A percentile compares a stretch with the other conserved stretches of the same genome.
Conservation (phyloP, 2,329 filamentous ascomycete species). For the Scedosporium dehoogii region DNA sequence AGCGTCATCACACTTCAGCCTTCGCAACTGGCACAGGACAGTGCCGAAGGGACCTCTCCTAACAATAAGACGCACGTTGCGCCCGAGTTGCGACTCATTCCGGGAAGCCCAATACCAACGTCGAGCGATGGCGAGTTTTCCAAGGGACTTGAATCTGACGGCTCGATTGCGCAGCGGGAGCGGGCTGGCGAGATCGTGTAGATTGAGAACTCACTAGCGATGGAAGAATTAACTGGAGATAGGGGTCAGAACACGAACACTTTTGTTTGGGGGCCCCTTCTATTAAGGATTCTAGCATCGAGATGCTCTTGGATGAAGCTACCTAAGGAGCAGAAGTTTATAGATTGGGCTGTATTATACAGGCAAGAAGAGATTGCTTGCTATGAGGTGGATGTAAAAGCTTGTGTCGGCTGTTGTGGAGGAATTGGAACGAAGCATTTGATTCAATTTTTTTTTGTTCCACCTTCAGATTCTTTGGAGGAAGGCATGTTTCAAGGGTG, state of each 20-base stretch:
- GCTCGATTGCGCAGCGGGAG: background rate
- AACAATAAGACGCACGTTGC: constrained; percentile 16
- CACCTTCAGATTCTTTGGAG: too few relatives aligned
- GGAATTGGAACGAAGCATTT: too few relatives aligned
- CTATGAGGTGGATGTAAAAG: background rate
- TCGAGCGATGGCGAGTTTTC: constrained; percentile 14
- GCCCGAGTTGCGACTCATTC: constrained; percentile 37
- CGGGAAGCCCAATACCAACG: constrained; percentile 33
- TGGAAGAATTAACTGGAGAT: too few relatives aligned
- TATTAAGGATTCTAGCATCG: too few relatives aligned
- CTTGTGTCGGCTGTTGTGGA: too few relatives aligned
- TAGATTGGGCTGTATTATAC: background rate
- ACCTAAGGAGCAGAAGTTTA: background rate
- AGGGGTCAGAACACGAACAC: too few relatives aligned
- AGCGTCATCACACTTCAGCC: constrained; percentile 10
- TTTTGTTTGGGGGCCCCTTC: too few relatives aligned
- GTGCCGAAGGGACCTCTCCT: constrained; percentile 6
- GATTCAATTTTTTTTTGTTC: too few relatives aligned
- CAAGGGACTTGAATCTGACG: background rate
- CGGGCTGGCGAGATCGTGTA: background rate
- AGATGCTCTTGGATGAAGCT: background rate
- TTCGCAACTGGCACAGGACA: constrained; percentile 8
- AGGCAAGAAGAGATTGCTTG: background rate
- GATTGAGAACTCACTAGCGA: background rate
- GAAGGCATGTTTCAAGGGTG: too few relatives aligned